Percentiles rank a stretch among this genome's conserved stretches.
phyloP scores from a whole-genome alignment of 1,139 yeast genomes.

The Ogataea hybrid region DNA sequence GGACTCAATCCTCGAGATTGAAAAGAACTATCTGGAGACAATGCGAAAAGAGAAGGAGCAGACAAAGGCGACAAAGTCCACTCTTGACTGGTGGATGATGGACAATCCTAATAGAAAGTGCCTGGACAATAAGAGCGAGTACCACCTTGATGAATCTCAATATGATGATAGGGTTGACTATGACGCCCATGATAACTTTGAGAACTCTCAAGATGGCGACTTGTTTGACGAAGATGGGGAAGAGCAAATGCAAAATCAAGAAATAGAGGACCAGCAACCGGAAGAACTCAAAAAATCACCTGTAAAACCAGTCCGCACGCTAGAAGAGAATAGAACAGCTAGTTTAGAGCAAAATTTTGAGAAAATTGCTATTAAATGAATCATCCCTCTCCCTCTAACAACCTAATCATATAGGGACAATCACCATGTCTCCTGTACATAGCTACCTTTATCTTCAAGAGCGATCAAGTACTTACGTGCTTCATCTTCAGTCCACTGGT shows the following conservation, averaged over 20 bases:
- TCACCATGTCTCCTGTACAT: conserved; percentile 91
- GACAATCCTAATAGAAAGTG: too few species aligned
- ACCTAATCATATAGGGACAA: conserved; percentile 3
- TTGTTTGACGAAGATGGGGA: conserved; percentile 33
- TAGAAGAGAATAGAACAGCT: too few species aligned
- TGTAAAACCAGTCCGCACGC: too few species aligned
- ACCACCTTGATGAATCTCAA: background rate
- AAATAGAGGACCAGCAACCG: conserved; percentile 26
- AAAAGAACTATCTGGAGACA: too few species aligned
- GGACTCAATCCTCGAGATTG: too few species aligned
- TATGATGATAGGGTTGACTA: background rate
- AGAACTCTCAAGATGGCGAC: conserved; percentile 28
- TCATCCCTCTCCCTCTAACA: background rate
- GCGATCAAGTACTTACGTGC: conserved; percentile 51
- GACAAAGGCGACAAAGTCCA: too few species aligned
- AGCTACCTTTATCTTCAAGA: conserved; percentile 68
- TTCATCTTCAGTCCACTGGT: conserved; percentile 36
- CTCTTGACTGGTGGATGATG: too few species aligned
- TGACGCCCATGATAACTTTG: background rate
- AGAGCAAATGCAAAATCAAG: conserved; percentile 23
- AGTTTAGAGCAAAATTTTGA: background rate
- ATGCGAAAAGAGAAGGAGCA: too few species aligned
- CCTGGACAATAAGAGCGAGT: conserved; percentile 5
- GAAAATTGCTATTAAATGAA: background rate
- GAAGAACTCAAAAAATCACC: too few species aligned